A percentile compares a stretch with the other conserved stretches of the same genome.
These are phyloP conservation scores for Trichomonas vaginalis DNA, from an alignment of 208 protist genomes.

Conservation along the genomic window DNA sequence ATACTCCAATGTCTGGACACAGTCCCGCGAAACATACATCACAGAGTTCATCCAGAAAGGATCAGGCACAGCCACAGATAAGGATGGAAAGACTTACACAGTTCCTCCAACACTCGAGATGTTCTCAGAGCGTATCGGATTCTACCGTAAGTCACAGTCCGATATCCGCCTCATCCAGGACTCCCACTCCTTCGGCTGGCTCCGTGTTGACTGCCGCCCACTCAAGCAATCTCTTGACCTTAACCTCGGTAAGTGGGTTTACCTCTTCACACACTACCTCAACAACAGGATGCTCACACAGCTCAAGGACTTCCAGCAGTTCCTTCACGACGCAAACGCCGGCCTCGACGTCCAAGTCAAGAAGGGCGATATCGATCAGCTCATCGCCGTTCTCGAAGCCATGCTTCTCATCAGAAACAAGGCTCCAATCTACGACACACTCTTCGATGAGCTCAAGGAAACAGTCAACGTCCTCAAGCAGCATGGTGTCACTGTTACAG, in stretches of 20 bases:
- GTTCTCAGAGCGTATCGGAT: constrained; percentile 71
- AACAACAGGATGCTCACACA: constrained; percentile 44
- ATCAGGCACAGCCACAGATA: constrained; percentile 19
- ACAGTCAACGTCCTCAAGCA: constrained; percentile 44
- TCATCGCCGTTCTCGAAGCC: constrained; percentile 42
- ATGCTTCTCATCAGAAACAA: constrained; percentile 37
- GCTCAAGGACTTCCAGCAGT: constrained; percentile 33
- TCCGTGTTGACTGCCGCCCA: constrained; percentile 75
- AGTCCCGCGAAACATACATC: constrained; percentile 15
- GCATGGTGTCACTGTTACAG: constrained; percentile 36
- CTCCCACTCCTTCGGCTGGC: constrained; percentile 61
- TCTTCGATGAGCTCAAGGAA: constrained; percentile 45
- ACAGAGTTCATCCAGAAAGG: constrained; percentile 28
- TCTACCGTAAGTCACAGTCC: constrained; percentile 61
- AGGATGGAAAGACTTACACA: not conserved
- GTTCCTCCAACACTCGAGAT: constrained; percentile 47
- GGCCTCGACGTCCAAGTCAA: constrained; percentile 26
- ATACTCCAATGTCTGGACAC: not conserved
- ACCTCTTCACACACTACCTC: constrained; percentile 61
- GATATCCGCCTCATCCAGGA: constrained; percentile 58
- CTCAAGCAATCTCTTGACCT: constrained; percentile 68
- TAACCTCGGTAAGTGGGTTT: constrained; percentile 70
- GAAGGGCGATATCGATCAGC: constrained; percentile 51
- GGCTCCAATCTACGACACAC: constrained; percentile 34
- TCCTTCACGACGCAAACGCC: constrained; percentile 62